Conservation (phyloP, 116 monocot species). For the Thalassia testudinum region DNA sequence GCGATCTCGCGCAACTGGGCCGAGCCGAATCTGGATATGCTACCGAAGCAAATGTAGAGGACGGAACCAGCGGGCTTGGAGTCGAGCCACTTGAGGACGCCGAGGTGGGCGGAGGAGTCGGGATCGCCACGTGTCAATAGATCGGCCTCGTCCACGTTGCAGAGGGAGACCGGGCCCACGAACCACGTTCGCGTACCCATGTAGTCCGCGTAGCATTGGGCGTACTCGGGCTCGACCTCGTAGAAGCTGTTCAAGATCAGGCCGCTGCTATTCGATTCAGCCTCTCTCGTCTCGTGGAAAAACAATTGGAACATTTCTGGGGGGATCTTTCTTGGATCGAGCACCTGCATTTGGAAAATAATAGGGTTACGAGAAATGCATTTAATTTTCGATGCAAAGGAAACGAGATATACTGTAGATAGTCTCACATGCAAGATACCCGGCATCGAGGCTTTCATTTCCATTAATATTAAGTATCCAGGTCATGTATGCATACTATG, state of each 20-base stretch:
- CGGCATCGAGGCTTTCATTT: neutral
- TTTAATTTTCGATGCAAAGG: too few species aligned
- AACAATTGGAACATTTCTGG: too few species aligned
- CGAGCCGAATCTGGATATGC: neutral
- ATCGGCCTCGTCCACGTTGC: too few species aligned
- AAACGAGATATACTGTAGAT: too few species aligned
- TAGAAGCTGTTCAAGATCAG: conserved; percentile 13
- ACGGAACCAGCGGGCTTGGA: conserved; percentile 1
- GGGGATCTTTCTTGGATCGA: too few species aligned
- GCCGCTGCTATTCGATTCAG: neutral
- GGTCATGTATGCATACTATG: neutral
- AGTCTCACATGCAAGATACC: too few species aligned
- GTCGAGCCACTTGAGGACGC: conserved; percentile 25
- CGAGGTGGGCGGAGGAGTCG: too few species aligned
- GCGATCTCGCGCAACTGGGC: conserved; percentile 21
- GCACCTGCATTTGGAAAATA: too few species aligned
- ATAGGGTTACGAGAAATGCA: too few species aligned
- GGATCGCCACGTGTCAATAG: neutral
- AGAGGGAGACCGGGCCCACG: conserved; percentile 15
- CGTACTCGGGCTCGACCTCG: conserved; percentile 11
- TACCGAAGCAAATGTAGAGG: conserved; percentile 36
- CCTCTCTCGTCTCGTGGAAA: too few species aligned
- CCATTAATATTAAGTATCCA: neutral
- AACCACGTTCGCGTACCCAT: conserved; percentile 5
- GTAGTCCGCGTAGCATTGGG: neutral